Evolutionary conservation across 2,329 filamentous ascomycete genomes (phyloP).

Genomic region (Aspergillus pseudoterreus): DNA sequence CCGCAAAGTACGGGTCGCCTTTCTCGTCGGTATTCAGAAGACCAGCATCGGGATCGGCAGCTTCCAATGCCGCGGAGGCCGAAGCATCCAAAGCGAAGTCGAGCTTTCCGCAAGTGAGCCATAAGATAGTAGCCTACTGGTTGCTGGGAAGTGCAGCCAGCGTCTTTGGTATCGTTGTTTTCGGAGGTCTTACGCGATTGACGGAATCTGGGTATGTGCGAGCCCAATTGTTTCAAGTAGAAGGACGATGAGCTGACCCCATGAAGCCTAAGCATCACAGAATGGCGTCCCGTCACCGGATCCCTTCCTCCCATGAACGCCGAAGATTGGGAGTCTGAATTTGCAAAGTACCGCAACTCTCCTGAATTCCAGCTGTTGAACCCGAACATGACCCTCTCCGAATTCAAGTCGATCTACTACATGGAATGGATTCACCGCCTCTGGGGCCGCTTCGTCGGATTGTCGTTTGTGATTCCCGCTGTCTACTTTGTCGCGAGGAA

Average conservation of each 20-base stretch:
- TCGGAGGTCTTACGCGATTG: slow-evolving; percentile 85
- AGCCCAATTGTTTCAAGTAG: neutral
- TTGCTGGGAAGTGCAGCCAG: slow-evolving; percentile 84
- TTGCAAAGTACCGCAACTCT: slow-evolving; percentile 84
- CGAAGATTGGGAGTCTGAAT: slow-evolving; percentile 87
- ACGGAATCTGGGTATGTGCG: slow-evolving; percentile 80
- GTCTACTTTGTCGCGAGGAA: slow-evolving; percentile 81
- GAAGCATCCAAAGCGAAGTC: slow-evolving; percentile 29
- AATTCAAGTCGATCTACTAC: slow-evolving; percentile 98
- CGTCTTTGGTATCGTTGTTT: slow-evolving; percentile 95
- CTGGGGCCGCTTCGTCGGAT: slow-evolving; percentile 87
- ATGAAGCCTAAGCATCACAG: slow-evolving; percentile 85
- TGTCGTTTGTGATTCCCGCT: slow-evolving; percentile 85
- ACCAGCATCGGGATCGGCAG: slow-evolving; percentile 18
- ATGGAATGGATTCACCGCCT: slow-evolving; percentile 98
- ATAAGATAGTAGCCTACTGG: slow-evolving; percentile 84
- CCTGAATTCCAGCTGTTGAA: slow-evolving; percentile 93
- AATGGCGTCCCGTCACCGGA: slow-evolving; percentile 96
- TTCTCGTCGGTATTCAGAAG: slow-evolving; percentile 24
- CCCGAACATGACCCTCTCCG: slow-evolving; percentile 82
- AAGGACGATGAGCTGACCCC: neutral
- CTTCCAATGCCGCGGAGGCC: slow-evolving; percentile 18
- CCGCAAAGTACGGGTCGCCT: slow-evolving; percentile 23
- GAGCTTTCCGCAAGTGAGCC: slow-evolving; percentile 59
- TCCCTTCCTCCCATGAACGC: slow-evolving; percentile 76